phyloP scores from a whole-genome alignment of 371 early-diverging fungal genomes.

The Mucor plumbeus region DNA sequence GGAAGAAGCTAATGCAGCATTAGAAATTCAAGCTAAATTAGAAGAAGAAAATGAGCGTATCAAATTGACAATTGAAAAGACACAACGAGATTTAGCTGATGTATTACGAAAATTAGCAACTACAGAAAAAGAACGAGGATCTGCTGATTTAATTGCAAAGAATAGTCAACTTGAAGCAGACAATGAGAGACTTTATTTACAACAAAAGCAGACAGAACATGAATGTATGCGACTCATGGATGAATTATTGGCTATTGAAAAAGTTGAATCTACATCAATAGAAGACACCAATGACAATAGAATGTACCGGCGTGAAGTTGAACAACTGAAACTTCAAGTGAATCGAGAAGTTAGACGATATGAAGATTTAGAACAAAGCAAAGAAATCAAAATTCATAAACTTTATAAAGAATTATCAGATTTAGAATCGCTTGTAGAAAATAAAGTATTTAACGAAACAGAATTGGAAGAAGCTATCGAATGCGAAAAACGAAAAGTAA shows the following conservation, averaged over 20 bases:
- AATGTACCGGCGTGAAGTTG: constrained; percentile 33
- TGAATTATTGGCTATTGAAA: constrained; percentile 53
- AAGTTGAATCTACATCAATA: constrained; percentile 17
- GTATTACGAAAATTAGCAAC: constrained; percentile 22
- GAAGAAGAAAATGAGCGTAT: constrained; percentile 45
- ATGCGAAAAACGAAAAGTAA: constrained; percentile 48
- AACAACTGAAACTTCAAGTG: constrained; percentile 55
- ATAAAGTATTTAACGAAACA: constrained; percentile 70
- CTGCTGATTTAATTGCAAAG: neutral
- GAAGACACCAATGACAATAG: neutral
- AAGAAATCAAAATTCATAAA: constrained; percentile 58
- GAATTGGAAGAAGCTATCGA: constrained; percentile 68
- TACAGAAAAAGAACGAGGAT: constrained; percentile 5
- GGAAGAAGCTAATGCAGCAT: constrained; percentile 35
- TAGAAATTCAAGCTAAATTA: constrained; percentile 30
- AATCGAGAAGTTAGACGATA: constrained; percentile 51
- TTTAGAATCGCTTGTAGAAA: constrained; percentile 73
- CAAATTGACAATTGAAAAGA: constrained; percentile 33
- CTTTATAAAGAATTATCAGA: constrained; percentile 71
- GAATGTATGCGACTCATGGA: constrained; percentile 76
- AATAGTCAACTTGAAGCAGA: constrained; percentile 12
- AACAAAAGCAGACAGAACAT: constrained; percentile 67
- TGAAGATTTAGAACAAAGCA: constrained; percentile 54
- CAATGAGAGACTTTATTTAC: constrained; percentile 32
- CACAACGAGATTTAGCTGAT: constrained; percentile 40